phyloP scores from a whole-genome alignment of 768 basidiomycete species.

The Tricholoma furcatifolium region DNA sequence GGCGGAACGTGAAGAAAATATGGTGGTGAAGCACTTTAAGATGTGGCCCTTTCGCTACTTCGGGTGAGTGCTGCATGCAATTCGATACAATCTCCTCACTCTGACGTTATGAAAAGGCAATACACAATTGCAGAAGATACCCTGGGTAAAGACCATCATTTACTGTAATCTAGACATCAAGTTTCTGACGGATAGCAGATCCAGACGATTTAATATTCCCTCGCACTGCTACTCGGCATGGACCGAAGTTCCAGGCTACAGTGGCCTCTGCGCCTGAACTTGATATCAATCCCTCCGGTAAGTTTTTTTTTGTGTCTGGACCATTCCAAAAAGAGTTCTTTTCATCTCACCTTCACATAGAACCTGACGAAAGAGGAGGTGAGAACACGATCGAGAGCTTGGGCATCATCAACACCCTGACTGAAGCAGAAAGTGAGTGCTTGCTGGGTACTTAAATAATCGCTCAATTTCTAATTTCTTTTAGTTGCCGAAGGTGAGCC shows the following conservation, averaged over 20 bases:
- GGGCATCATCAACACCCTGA: slow-evolving; percentile 61
- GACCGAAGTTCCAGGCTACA: slow-evolving; percentile 79
- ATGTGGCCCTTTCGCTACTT: slow-evolving; percentile 98
- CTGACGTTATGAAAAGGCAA: slow-evolving; percentile 45
- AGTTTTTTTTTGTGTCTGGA: background rate
- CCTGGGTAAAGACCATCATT: slow-evolving; percentile 52
- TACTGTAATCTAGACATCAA: slow-evolving; percentile 14
- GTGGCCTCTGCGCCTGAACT: slow-evolving; percentile 48
- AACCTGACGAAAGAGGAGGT: slow-evolving; percentile 64
- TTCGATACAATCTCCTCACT: slow-evolving; percentile 6
- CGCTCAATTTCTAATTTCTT: slow-evolving; percentile 19
- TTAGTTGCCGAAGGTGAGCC: slow-evolving; percentile 59
- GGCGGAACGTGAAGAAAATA: slow-evolving; percentile 75
- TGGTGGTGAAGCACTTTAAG: slow-evolving; percentile 80
- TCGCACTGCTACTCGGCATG: slow-evolving; percentile 87
- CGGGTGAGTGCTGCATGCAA: slow-evolving; percentile 57
- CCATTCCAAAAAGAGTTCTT: background rate
- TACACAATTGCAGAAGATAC: slow-evolving; percentile 93
- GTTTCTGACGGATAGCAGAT: slow-evolving; percentile 47
- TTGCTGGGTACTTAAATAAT: slow-evolving; percentile 18
- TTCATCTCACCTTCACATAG: slow-evolving; percentile 29
- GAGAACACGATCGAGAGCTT: slow-evolving; percentile 75
- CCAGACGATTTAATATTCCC: slow-evolving; percentile 97
- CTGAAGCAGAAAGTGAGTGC: slow-evolving; percentile 64
- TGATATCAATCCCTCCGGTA: slow-evolving; percentile 40